Percentiles rank a stretch among this genome's conserved stretches.
These are phyloP conservation scores for Fusarium piperis DNA, from an alignment of 2,329 filamentous ascomycete species.

Conservation along the genomic window DNA sequence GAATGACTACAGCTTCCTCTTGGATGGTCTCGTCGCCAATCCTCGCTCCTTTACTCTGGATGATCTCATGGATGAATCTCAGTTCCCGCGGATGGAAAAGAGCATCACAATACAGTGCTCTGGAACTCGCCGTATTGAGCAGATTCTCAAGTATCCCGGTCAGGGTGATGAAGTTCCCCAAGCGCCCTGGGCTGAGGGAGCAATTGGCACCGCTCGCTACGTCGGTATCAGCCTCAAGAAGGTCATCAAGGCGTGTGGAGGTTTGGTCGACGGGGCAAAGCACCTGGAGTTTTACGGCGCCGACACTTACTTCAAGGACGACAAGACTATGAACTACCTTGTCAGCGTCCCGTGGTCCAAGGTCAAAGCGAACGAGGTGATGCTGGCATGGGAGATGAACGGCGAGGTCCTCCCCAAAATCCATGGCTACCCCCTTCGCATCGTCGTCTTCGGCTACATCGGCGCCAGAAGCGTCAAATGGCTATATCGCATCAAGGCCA, in stretches of 20 bases:
- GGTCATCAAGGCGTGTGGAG: conserved; percentile 76
- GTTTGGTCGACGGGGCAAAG: conserved; percentile 61
- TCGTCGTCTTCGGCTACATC: conserved; percentile 73
- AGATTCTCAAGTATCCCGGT: conserved; percentile 72
- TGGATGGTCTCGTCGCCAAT: conserved; percentile 70
- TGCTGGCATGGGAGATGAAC: conserved; percentile 79
- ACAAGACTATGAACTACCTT: conserved; percentile 71
- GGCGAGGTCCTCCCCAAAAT: conserved; percentile 70
- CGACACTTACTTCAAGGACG: conserved; percentile 78
- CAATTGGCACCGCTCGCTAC: conserved; percentile 72
- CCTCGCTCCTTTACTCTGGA: conserved; percentile 66
- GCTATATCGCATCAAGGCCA: conserved; percentile 70
- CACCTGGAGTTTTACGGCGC: conserved; percentile 76
- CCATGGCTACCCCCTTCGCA: conserved; percentile 71
- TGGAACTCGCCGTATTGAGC: conserved; percentile 75
- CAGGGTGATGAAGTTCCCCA: conserved; percentile 71
- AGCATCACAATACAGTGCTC: conserved; percentile 73
- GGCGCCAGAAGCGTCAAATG: conserved; percentile 72
- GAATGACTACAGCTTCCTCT: conserved; percentile 60
- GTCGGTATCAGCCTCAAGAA: conserved; percentile 74
- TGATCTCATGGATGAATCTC: conserved; percentile 67
- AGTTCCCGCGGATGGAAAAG: conserved; percentile 69
- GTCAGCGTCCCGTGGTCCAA: conserved; percentile 75
- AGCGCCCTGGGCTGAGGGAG: conserved; percentile 71
- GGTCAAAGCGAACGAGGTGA: conserved; percentile 72